phyloP scores from a whole-genome alignment of 306 rosid species.

The Clitoria ternatea region DNA sequence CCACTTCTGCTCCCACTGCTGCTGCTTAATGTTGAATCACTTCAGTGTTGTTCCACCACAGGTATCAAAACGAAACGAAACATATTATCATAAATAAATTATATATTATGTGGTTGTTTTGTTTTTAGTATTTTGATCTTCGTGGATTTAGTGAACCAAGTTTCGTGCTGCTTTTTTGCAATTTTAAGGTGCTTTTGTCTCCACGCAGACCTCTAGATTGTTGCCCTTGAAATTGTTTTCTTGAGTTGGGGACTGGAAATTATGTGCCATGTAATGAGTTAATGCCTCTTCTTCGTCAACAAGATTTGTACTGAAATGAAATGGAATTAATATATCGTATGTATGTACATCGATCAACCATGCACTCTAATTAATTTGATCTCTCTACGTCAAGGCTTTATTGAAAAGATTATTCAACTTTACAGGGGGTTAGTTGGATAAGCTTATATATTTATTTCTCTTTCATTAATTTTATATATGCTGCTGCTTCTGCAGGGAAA shows the following conservation, averaged over 20 bases:
- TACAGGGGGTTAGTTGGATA: neutral
- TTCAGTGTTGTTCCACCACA: neutral
- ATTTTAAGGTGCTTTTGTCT: conserved; percentile 17
- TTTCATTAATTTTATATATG: neutral
- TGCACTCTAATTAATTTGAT: neutral
- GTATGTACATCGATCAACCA: neutral
- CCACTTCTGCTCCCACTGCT: neutral
- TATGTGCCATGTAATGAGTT: too few relatives aligned
- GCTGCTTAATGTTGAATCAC: too few relatives aligned
- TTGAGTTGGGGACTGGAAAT: neutral
- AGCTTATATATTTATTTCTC: neutral
- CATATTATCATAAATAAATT: neutral
- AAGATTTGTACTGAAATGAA: conserved; percentile 4
- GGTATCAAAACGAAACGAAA: too few relatives aligned
- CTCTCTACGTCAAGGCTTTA: neutral
- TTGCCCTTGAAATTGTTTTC: conserved; percentile 17
- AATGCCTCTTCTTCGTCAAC: neutral
- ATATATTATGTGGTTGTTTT: neutral
- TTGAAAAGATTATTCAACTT: neutral
- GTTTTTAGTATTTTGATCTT: neutral
- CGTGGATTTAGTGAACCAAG: neutral
- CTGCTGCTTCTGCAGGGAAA: neutral
- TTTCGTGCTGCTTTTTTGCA: conserved; percentile 5
- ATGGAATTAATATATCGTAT: neutral
- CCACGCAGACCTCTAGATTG: neutral